Conservation (phyloP, 345 rosid genomes). For the Hibiscus tridactylites region DNA sequence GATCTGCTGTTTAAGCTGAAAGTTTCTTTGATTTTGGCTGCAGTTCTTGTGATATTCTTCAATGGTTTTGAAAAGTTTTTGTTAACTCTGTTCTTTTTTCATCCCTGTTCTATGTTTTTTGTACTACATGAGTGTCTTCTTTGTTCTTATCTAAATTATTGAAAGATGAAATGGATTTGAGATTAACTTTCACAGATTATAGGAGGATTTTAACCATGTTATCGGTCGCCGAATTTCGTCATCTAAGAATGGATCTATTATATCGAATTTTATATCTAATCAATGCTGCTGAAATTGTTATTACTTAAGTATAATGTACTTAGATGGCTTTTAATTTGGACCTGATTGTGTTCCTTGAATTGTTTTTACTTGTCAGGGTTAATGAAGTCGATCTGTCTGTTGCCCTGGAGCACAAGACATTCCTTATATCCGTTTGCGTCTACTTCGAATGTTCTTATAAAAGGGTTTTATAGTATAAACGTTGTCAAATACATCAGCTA, state of each 20-base stretch:
- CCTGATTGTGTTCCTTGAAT: neutral
- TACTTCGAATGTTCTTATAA: conserved; percentile 24
- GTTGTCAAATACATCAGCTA: conserved; percentile 33
- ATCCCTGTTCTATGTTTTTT: neutral
- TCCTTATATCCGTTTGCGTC: conserved; percentile 25
- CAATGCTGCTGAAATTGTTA: neutral
- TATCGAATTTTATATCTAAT: neutral
- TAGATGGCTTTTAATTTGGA: neutral
- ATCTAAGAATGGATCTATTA: neutral
- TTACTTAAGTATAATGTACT: neutral
- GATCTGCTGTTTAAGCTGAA: conserved; percentile 15
- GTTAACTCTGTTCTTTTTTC: neutral
- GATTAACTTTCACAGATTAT: no score
- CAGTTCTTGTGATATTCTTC: neutral
- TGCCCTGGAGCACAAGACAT: conserved; percentile 33
- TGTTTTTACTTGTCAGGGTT: conserved; percentile 27
- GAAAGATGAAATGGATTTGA: neutral
- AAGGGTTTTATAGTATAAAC: conserved; percentile 52
- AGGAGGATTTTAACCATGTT: neutral
- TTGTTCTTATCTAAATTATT: neutral
- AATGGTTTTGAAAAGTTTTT: neutral
- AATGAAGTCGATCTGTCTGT: conserved; percentile 29
- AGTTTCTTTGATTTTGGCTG: neutral
- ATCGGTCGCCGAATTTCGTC: neutral
- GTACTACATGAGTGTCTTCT: neutral